Base-by-base conservation (phyloP, 345 rosid species). In the Raphanus sativus region DNA sequence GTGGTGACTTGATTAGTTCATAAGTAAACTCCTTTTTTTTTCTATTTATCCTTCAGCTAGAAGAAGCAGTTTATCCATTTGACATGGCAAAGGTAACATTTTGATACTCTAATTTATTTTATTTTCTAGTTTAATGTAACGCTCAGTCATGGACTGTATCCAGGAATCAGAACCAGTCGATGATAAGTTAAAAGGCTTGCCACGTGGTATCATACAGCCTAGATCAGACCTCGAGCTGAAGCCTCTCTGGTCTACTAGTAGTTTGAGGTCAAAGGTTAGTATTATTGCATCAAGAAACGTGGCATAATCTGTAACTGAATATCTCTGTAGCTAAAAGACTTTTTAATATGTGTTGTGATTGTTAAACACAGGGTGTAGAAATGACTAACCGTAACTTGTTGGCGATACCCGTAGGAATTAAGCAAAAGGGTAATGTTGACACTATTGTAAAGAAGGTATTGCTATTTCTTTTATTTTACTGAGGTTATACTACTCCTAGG, bases 331-430 rank as follows among this genome's bases (percentile, higher is more conserved):
- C 69, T 48, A 24, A 10, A 38, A 26, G 4, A 52, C 5, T 30
- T 69, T 79, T 25, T 74, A 40, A 79, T 42, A 52, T 54, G 50
- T 62, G 62, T 30, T 69, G n/a, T 69, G 62, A 30, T 38, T 56
- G 1, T 17, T 9, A 48, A 30, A 48, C 54, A 60, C 86, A 93
- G 91, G 87, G 64, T 50, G 69, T 71, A 24, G 77, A 67, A 70
- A 73, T 75, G 82, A 82, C 81, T 59, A 79, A 75, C 75, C 85
- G 70, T 30, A 77, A 89, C 84, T 87, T 96, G 77, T 78, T 96
- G 79, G 98, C 99, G 36, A 86, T 96, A 81, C 87, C 99, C 0
- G 99, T 89, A 75, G 99, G 99, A 78, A 85, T 91, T 63, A 87
- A 84, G 86, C 98, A 90, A 83, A 96, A 93, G 87, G 68, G 77